Base-by-base conservation (phyloP, 2,329 filamentous ascomycete genomes). In the Scedosporium minutisporum region DNA sequence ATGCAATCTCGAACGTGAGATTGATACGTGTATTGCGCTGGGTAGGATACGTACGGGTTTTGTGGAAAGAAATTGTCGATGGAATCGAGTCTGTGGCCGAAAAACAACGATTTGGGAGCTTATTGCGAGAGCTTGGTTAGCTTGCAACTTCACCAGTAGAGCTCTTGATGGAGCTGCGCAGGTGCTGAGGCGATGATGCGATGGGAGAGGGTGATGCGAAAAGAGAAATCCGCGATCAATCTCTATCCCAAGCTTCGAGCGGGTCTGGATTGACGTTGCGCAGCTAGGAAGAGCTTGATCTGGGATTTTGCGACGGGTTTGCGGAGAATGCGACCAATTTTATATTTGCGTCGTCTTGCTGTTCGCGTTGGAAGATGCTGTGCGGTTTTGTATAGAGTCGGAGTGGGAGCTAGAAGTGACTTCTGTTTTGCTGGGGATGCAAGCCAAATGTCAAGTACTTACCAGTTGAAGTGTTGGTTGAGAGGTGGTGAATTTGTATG, bases 381-480 rank as follows among this genome's bases (percentile, higher is more conserved):
- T 53, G 57, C 48, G 23, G 60, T 2, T 41, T 61, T 62, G 60
- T 57, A 51, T 62, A 38, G 48, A 27, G 41, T 58, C 38, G 44
- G 61, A 33, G 48, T 42, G 38, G 48, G 21, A 63, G 71, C 67
- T 66, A 65, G 66, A 58, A 67, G 67, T 66, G 65, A 68, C 67
- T 66, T 68, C 61, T 62, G 63, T 65, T 64, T 67, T 63, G 63
- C 65, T 62, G 65, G 65, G 65, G 65, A 68, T 68, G 68, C 65
- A 67, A 68, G 64, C 67, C 65, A 66, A 70, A 73, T 67, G 60
- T 61, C 67, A 81, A 68, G 81, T 83, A 85, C 82, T 85, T 77
- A 85, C 82, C 75, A 69, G 71, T 73, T 72, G 75, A 74, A 73
- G 74, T 76, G 71, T 76, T 75, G 73, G 72, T 76, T 78, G 74